These are phyloP conservation scores for Pseudogymnoascus sp. DNA, from an alignment of 2,329 filamentous ascomycete species.

Conservation along the genomic window DNA sequence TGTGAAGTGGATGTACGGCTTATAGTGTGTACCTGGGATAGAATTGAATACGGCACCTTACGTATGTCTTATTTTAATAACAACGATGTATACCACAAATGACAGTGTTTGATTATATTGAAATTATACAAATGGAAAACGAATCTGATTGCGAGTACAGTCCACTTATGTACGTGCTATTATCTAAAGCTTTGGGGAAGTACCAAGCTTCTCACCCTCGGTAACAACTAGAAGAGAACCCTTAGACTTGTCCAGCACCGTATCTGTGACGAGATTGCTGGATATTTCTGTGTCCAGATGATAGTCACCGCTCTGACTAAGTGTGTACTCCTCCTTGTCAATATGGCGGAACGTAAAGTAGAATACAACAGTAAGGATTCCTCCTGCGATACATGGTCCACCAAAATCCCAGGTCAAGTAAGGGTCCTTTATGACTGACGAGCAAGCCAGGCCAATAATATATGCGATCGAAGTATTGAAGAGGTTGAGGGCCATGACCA, in stretches of 20 bases:
- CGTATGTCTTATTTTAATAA: too few species aligned
- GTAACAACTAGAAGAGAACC: slow-evolving; percentile 7
- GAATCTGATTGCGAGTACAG: neutral
- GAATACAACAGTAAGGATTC: slow-evolving; percentile 52
- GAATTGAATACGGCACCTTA: too few species aligned
- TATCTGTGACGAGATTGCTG: slow-evolving; percentile 10
- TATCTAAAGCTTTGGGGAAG: slow-evolving; percentile 14
- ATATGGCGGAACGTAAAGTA: slow-evolving; percentile 58
- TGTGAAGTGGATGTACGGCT: too few species aligned
- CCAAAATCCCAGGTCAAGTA: slow-evolving; percentile 64
- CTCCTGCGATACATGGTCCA: slow-evolving; percentile 51
- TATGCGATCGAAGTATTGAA: slow-evolving; percentile 62
- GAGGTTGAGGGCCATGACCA: slow-evolving; percentile 60
- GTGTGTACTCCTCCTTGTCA: slow-evolving; percentile 55
- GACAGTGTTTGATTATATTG: neutral
- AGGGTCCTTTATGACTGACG: slow-evolving; percentile 52
- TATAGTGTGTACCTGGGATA: too few species aligned
- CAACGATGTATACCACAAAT: neutral
- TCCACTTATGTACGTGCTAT: neutral
- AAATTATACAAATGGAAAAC: neutral
- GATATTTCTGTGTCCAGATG: slow-evolving; percentile 9
- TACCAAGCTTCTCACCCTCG: slow-evolving; percentile 12
- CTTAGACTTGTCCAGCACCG: slow-evolving; percentile 10
- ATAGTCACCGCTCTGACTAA: slow-evolving; percentile 18
- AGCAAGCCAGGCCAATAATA: slow-evolving; percentile 58